These are phyloP conservation scores for Yarrowia galli DNA, from an alignment of 1,139 yeast genomes.

Conservation along the genomic window DNA sequence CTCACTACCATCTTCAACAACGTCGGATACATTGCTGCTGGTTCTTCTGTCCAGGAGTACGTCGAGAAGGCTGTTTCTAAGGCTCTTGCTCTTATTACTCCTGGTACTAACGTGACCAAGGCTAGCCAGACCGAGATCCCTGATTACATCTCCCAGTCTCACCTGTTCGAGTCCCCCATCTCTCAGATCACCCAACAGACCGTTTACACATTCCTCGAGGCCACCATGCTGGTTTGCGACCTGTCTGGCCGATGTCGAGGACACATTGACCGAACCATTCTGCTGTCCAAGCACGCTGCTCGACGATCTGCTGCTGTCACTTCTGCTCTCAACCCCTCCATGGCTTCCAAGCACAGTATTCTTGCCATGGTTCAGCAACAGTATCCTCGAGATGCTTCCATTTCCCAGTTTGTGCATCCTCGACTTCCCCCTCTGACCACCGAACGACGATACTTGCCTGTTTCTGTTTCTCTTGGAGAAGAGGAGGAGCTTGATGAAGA, in stretches of 20 bases:
- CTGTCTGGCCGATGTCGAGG: conserved; percentile 65
- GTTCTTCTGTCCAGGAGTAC: conserved; percentile 41
- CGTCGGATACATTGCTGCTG: conserved; percentile 40
- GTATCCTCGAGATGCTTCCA: conserved; percentile 51
- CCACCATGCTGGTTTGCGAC: conserved; percentile 59
- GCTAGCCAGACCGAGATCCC: conserved; percentile 57
- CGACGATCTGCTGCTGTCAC: conserved; percentile 48
- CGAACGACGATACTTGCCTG: conserved; percentile 47
- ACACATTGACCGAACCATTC: conserved; percentile 59
- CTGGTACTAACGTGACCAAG: conserved; percentile 44
- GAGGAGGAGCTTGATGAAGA: conserved; percentile 45
- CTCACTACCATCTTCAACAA: conserved; percentile 34
- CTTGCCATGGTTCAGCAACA: conserved; percentile 71
- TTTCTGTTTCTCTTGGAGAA: conserved; percentile 41
- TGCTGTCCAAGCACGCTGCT: conserved; percentile 56
- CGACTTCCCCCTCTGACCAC: conserved; percentile 67
- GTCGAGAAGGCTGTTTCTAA: conserved; percentile 49
- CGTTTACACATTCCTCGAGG: conserved; percentile 60
- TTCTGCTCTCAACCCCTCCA: conserved; percentile 71
- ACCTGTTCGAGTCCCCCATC: conserved; percentile 59
- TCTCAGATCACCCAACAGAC: conserved; percentile 52
- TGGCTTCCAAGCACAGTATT: conserved; percentile 62
- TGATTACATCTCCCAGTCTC: conserved; percentile 74
- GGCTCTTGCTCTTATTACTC: conserved; percentile 53
- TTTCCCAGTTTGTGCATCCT: conserved; percentile 72